Base-by-base conservation (phyloP, 495 filamentous ascomycete genomes). In the Penicillium macrosclerotiorum region DNA sequence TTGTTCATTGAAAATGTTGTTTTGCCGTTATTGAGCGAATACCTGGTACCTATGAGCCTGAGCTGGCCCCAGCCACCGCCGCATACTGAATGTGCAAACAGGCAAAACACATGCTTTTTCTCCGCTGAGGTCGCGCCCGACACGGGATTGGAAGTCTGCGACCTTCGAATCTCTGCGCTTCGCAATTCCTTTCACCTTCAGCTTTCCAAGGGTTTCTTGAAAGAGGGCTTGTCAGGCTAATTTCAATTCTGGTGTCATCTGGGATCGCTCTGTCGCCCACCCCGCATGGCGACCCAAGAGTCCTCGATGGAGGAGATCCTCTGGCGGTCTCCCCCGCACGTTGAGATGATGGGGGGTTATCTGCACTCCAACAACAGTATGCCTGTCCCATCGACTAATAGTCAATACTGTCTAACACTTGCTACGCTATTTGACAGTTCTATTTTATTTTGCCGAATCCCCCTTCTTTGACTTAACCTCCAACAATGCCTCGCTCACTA, bases 381-480 rank as follows among this genome's bases (percentile, higher is more conserved):
- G 68, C 33, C n/a, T 24, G 17, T 19, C 23, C 9, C 36, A 37
- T 29, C 5, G 12, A 23, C 26, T n/a, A 17, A 4, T 26, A 12
- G 12, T 0, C 12, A 9, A 16, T n/a, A n/a, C 18, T 5, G 14
- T 20, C 19, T 16, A 14, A 38, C 24, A 0, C 13, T 42, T 11
- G 29, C 18, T 26, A 19, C 5, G 13, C 2, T n/a, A 24, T 9
- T 24, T 6, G 2, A 26, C 5, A 74, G 83, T 96, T 22, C 85
- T 94, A 37, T 89, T 84, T 67, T 98, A 98, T 66, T 96, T 98
- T 62, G 79, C 82, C 37, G 69, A 85, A 50, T 95, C 89, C 2
- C 89, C 90, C 0, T 98, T 96, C 74, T 97, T 88, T 65, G 93
- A 98, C 58, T 73, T 70, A 18, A 90, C 83, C 7, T 90, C 89